Evolutionary conservation across 257 asterid species (phyloP).

Genomic region (Perilla frutescens): DNA sequence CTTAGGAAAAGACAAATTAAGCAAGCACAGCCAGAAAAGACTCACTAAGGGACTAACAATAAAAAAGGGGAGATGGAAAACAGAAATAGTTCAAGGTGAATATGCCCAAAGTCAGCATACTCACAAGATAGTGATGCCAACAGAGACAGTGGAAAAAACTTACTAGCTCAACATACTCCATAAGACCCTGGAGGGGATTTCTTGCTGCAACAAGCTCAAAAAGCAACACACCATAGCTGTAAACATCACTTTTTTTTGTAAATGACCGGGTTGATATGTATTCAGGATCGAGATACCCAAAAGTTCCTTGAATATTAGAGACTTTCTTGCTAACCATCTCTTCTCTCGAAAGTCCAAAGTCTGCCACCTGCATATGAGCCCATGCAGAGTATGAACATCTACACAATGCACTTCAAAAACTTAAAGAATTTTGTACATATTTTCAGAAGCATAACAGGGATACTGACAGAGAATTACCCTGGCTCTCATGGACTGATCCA

Average conservation of each 20-base stretch:
- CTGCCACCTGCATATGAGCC: constrained; percentile 70
- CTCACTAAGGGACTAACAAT: not conserved
- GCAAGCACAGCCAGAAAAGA: not conserved
- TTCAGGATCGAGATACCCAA: constrained; percentile 96
- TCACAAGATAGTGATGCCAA: not conserved
- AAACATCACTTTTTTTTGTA: constrained; percentile 92
- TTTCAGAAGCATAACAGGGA: constrained; percentile 20
- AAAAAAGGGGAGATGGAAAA: too few relatives aligned
- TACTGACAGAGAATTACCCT: constrained; percentile 57
- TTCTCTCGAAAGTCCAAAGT: constrained; percentile 97
- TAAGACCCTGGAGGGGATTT: constrained; percentile 92
- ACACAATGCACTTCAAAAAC: not conserved
- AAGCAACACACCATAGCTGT: constrained; percentile 87
- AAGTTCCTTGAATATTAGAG: constrained; percentile 82
- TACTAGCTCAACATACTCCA: constrained; percentile 90
- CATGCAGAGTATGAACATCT: constrained; percentile 26
- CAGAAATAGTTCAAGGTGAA: not conserved
- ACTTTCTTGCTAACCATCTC: constrained; percentile 75
- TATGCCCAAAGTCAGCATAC: constrained; percentile 5
- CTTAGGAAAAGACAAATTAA: not conserved
- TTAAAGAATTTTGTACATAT: not conserved
- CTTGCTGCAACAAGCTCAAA: constrained; percentile 91
- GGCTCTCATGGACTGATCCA: constrained; percentile 90
- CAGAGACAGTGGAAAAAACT: constrained; percentile 36
- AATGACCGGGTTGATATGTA: constrained; percentile 84